phyloP scores from a whole-genome alignment of 2,329 filamentous ascomycete species.

The Fusarium burgessii region DNA sequence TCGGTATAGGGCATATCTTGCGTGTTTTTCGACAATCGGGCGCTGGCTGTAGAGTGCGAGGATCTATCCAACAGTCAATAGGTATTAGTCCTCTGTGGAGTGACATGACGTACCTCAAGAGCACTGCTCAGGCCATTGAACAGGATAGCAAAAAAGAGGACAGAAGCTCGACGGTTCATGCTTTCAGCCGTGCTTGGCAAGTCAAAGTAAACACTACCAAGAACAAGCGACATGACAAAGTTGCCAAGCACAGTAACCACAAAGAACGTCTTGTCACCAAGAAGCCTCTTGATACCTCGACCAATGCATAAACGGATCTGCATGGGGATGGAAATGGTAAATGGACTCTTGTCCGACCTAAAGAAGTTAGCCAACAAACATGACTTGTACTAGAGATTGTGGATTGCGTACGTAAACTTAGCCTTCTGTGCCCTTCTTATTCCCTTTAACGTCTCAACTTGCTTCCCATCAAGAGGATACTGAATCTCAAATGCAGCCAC shows the following conservation, averaged over 20 bases:
- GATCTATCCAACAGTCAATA: conserved; percentile 9
- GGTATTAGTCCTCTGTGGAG: not conserved
- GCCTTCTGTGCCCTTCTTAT: conserved; percentile 30
- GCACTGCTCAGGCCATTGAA: conserved; percentile 37
- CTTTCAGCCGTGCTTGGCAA: not conserved
- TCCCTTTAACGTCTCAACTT: conserved; percentile 18
- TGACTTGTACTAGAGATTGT: no score
- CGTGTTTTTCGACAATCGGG: conserved; percentile 50
- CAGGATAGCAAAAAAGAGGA: conserved; percentile 36
- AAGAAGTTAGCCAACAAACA: not conserved
- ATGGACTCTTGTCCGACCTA: conserved; percentile 50
- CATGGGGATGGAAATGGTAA: conserved; percentile 59
- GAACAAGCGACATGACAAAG: conserved; percentile 26
- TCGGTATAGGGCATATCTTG: conserved; percentile 50
- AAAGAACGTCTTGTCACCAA: conserved; percentile 38
- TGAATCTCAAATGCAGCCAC: conserved; percentile 46
- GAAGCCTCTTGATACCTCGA: conserved; percentile 30
- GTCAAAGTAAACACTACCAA: conserved; percentile 36
- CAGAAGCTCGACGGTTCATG: conserved; percentile 17
- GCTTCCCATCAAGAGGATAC: conserved; percentile 40
- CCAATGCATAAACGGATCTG: conserved; percentile 58
- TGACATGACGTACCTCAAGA: conserved; percentile 5
- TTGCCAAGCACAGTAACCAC: conserved; percentile 22
- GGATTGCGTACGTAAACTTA: conserved; percentile 11
- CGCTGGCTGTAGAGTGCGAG: conserved; percentile 45